These are phyloP conservation scores for Picea sitchensis DNA, from an alignment of 75 land plant genomes.

Conservation along the genomic window DNA sequence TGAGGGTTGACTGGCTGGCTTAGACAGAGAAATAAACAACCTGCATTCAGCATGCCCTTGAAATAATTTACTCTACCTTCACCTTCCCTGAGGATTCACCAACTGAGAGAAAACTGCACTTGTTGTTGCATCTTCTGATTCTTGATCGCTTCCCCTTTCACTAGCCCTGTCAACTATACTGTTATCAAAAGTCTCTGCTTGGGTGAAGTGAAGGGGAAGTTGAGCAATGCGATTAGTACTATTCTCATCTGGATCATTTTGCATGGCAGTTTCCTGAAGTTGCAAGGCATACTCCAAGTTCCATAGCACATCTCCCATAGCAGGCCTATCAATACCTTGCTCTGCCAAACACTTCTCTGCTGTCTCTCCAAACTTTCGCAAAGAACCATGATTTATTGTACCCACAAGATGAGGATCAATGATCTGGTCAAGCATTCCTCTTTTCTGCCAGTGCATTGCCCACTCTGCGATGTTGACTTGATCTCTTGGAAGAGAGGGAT, in stretches of 20 bases:
- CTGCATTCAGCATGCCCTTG: not conserved
- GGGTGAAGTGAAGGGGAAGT: conserved; percentile 2
- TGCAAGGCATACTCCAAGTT: conserved; percentile 45
- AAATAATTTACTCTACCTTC: not conserved
- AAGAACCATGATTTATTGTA: conserved; percentile 28
- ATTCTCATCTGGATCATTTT: conserved; percentile 6
- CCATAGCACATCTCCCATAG: conserved; percentile 52
- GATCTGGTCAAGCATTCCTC: conserved; percentile 54
- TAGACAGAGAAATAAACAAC: not conserved
- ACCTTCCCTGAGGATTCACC: conserved; percentile 47
- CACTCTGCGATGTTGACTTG: conserved; percentile 87
- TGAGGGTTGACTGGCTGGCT: not conserved
- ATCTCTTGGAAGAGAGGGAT: conserved; percentile 71
- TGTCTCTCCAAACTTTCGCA: conserved; percentile 68
- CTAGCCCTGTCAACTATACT: not conserved
- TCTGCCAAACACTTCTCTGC: conserved; percentile 64
- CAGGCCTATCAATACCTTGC: conserved; percentile 36
- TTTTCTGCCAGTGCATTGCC: conserved; percentile 65
- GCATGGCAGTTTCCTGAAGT: conserved; percentile 26
- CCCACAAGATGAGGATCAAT: conserved; percentile 56
- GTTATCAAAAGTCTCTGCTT: not conserved
- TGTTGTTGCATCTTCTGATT: conserved; percentile 24
- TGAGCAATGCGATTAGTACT: conserved; percentile 12
- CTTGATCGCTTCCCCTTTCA: conserved; percentile 6
- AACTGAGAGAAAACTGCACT: conserved; percentile 46